phyloP scores from a whole-genome alignment of 2,329 filamentous ascomycete species.

The Trichophyton simii region DNA sequence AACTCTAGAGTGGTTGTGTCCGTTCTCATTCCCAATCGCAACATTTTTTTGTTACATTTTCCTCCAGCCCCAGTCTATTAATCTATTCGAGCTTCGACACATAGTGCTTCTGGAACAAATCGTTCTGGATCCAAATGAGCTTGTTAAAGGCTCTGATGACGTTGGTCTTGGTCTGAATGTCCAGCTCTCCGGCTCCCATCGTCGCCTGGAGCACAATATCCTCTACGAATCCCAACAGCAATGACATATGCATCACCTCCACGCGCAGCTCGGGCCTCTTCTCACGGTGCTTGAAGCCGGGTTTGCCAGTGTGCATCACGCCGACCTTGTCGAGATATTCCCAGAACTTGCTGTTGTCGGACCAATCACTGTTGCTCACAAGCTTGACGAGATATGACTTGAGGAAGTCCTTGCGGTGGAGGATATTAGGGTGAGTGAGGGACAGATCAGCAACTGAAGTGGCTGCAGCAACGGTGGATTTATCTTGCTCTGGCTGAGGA shows the following conservation, averaged over 20 bases:
- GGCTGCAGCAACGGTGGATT: slow-evolving; percentile 1
- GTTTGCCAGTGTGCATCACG: slow-evolving; percentile 20
- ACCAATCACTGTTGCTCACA: slow-evolving; percentile 20
- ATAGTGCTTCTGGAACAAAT: slow-evolving; percentile 21
- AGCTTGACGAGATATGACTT: slow-evolving; percentile 20
- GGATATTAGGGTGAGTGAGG: slow-evolving; percentile 20
- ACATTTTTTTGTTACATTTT: background rate
- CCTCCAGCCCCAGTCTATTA: background rate
- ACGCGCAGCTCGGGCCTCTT: slow-evolving; percentile 18
- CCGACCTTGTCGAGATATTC: slow-evolving; percentile 21
- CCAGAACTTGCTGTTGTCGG: slow-evolving; percentile 19
- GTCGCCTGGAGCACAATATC: slow-evolving; percentile 19
- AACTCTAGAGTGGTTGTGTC: slow-evolving; percentile 9
- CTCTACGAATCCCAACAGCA: slow-evolving; percentile 20
- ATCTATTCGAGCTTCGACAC: slow-evolving; percentile 9
- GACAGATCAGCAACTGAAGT: slow-evolving; percentile 13
- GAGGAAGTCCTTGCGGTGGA: slow-evolving; percentile 21
- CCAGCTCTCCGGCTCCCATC: slow-evolving; percentile 18
- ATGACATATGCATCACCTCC: slow-evolving; percentile 19
- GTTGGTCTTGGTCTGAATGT: slow-evolving; percentile 16
- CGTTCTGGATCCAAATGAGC: slow-evolving; percentile 23
- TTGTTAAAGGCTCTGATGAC: slow-evolving; percentile 20
- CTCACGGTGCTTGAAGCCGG: slow-evolving; percentile 18
- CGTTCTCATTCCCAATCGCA: background rate
- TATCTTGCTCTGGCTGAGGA: slow-evolving; percentile 14